phyloP scores from a whole-genome alignment of 106 monocot genomes.

The Cymbidium sinense region DNA sequence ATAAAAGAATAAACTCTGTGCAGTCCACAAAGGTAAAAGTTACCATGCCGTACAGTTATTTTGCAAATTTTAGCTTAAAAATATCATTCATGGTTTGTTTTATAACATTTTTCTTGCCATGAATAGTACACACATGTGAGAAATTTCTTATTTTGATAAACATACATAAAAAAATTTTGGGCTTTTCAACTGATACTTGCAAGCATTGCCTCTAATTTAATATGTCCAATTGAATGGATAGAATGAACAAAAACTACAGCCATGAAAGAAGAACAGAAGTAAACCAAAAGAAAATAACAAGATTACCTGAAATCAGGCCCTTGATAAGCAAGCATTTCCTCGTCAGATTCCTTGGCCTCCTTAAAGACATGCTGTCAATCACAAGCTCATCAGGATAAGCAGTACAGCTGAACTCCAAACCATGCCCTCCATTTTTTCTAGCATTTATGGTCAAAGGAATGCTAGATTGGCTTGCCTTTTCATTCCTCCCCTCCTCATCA shows the following conservation, averaged over 20 bases:
- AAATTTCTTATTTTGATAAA: too few species aligned
- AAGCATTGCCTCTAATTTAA: not conserved
- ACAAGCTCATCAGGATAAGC: slow-evolving; percentile 65
- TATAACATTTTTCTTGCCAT: too few species aligned
- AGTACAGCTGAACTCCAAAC: slow-evolving; percentile 65
- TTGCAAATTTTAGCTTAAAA: too few species aligned
- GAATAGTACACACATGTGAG: too few species aligned
- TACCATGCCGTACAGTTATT: too few species aligned
- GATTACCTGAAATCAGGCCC: slow-evolving; percentile 65
- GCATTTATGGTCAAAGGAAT: slow-evolving; percentile 47
- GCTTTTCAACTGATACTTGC: not conserved
- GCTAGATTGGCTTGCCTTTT: slow-evolving; percentile 34
- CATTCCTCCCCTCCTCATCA: slow-evolving; percentile 13
- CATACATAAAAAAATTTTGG: too few species aligned
- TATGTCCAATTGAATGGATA: not conserved
- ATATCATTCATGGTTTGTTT: too few species aligned
- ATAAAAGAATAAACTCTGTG: too few species aligned
- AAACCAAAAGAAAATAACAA: not conserved
- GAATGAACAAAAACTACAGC: not conserved
- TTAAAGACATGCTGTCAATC: slow-evolving; percentile 62
- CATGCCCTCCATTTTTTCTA: slow-evolving; percentile 29
- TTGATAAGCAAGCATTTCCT: slow-evolving; percentile 51
- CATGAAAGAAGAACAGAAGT: not conserved
- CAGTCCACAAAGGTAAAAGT: too few species aligned
- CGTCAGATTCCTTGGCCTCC: slow-evolving; percentile 19